Evolutionary conservation across 768 basidiomycete species (phyloP).

Genomic region (Tulasnella calospora): DNA sequence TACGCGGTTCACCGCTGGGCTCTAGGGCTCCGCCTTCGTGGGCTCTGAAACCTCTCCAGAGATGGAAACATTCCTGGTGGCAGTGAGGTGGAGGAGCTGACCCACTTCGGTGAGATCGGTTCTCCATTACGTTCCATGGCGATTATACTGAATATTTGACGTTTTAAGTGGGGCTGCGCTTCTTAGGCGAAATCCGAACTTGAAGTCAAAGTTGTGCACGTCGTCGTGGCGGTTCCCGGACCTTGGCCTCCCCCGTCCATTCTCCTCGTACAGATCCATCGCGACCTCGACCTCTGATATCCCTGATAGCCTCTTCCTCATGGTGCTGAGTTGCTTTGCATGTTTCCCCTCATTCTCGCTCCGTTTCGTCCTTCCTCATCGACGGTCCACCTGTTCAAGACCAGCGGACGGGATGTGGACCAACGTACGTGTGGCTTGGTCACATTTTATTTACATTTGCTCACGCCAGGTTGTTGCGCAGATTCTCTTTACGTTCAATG

Average conservation of each 20-base stretch:
- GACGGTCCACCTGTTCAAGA: neutral
- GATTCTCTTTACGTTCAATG: neutral
- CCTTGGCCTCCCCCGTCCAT: no score
- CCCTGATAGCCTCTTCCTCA: no score
- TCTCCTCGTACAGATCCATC: no score
- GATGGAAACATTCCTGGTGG: neutral
- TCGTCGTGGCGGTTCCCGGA: no score
- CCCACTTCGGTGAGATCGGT: neutral
- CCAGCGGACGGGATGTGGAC: neutral
- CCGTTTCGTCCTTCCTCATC: no score
- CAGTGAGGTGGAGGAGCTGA: neutral
- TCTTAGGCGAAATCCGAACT: neutral
- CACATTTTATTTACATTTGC: neutral
- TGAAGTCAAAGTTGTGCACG: no score
- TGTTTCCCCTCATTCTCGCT: no score
- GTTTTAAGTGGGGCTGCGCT: neutral
- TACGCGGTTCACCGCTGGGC: neutral
- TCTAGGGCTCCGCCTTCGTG: neutral
- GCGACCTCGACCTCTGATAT: no score
- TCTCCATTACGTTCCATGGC: neutral
- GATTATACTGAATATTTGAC: neutral
- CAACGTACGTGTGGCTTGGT: neutral
- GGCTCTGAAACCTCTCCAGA: neutral
- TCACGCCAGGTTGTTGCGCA: neutral
- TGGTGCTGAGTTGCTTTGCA: no score